A percentile compares a stretch with the other conserved stretches of the same genome.
Evolutionary conservation across 2,329 filamentous ascomycete genomes (phyloP).

Genomic region (Harringtonia lauricola): DNA sequence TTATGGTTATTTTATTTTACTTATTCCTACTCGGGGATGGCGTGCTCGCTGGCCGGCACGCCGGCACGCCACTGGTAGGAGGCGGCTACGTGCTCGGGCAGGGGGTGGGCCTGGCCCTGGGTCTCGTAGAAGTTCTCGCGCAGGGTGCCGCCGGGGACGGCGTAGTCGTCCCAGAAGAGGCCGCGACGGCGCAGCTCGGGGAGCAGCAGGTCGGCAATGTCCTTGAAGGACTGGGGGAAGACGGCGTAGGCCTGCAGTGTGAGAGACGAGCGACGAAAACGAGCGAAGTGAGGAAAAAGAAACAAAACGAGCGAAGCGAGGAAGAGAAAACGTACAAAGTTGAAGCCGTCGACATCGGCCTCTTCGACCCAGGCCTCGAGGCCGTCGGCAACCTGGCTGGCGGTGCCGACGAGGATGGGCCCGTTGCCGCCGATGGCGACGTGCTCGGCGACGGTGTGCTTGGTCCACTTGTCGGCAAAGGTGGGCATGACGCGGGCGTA

Average conservation of each 20-base stretch:
- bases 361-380: slow-evolving; percentile 57
- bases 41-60: slow-evolving; percentile 14
- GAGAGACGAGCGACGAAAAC: background rate
- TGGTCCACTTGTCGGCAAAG: slow-evolving; percentile 4
- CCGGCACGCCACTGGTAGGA: slow-evolving; percentile 28
- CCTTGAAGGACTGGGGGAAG: slow-evolving; percentile 51
- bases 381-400: slow-evolving; percentile 54
- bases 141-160: slow-evolving; percentile 29
- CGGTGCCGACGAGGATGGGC: slow-evolving; percentile 43
- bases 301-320: background rate
- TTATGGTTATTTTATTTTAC: background rate
- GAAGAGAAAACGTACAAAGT: slow-evolving; percentile 40
- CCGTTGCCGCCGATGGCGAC: slow-evolving; percentile 11
- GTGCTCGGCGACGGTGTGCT: slow-evolving; percentile 9
- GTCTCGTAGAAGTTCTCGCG: slow-evolving; percentile 29
- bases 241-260: slow-evolving; percentile 29
- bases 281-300: too few relatives aligned
- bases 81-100: slow-evolving; percentile 26
- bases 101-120: slow-evolving; percentile 22
- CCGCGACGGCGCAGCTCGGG: slow-evolving; percentile 50
- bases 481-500: slow-evolving; percentile 1
- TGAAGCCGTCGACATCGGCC: slow-evolving; percentile 65
- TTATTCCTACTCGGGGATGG: slow-evolving; percentile 15
- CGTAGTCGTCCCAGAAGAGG: slow-evolving; percentile 40
- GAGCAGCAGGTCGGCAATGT: slow-evolving; percentile 52